These are phyloP conservation scores for Brassica nigra DNA, from an alignment of 345 rosid genomes.

Conservation along the genomic window DNA sequence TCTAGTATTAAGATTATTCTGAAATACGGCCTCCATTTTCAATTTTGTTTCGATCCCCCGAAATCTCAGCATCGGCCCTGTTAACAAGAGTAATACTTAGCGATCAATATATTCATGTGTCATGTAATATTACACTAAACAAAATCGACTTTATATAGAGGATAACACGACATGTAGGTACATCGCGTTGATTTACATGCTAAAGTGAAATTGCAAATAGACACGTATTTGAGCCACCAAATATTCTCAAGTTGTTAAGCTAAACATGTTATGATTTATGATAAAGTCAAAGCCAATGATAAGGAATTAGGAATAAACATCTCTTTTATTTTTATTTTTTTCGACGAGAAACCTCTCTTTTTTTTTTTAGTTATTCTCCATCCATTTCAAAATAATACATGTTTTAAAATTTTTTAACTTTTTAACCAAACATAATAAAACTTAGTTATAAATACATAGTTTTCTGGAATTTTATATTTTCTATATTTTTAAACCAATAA, in stretches of 20 bases:
- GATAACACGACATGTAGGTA: not conserved
- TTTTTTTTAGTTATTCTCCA: too few relatives aligned
- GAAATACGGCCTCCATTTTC: too few relatives aligned
- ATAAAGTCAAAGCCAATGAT: slow-evolving; percentile 27
- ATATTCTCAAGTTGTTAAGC: slow-evolving; percentile 24
- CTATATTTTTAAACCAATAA: too few relatives aligned
- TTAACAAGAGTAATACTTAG: not conserved
- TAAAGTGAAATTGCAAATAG: not conserved
- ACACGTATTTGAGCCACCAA: slow-evolving; percentile 23
- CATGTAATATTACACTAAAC: not conserved
- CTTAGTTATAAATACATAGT: too few relatives aligned
- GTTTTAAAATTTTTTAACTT: too few relatives aligned
- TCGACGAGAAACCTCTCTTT: too few relatives aligned
- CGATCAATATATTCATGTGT: not conserved
- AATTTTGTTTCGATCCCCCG: too few relatives aligned
- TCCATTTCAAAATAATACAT: too few relatives aligned
- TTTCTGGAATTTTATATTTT: too few relatives aligned
- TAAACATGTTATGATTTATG: slow-evolving; percentile 10
- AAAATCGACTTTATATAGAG: not conserved
- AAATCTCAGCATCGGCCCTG: not conserved
- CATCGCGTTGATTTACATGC: not conserved
- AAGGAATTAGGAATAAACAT: not conserved
- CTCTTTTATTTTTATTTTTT: too few relatives aligned
- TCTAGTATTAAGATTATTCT: too few relatives aligned
- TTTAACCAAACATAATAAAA: too few relatives aligned